Evolutionary conservation across 805 yeast species (phyloP), one percentile per base, ranked within the genome.

Genomic region (Saitoella complicata): DNA sequence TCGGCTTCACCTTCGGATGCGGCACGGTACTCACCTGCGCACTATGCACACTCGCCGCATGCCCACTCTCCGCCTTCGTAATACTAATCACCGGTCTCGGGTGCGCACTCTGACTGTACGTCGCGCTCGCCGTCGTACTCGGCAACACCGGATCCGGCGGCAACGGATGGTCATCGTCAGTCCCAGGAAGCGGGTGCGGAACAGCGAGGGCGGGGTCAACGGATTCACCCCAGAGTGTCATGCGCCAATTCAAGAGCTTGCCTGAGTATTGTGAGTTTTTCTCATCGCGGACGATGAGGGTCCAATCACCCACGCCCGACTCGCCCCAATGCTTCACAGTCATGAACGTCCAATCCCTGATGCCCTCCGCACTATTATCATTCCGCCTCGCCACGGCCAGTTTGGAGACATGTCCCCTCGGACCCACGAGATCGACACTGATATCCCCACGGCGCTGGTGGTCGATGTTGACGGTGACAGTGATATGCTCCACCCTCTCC

Each of bases 241-340:
- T 59, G 57, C 76, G 79, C 93, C 95, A 91, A 54, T 71, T 66
- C 39, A 70, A 62, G 38, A 91, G 68, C 30, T 39, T 42, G 11
- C 64, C 65, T 10, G 32, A 34, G 29, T 41, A 41, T 12, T 44
- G 36, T 12, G 40, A 41, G 5, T 47, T 49, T 6, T 59, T 65
- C 12, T 58, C 61, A 36, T 63, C 61, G 37, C 40, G 42, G 1
- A 87, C 87, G 51, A 70, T 74, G 12, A 91, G 54, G 35, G 62
- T 75, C 98, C 98, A 91, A 5, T 71, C 75, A 7, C 99, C 99
- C 30, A 62, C 61, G 2, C 87, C 88, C 2, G 57, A 41, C 53
- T 80, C 87, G 37, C 95, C 95, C 96, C 97, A 91, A 59, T 91
- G 97, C 1, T 94, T 96, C n/a, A 91, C 97, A 7, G 88, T 73